These are phyloP conservation scores for Penicillium odoratum DNA, from an alignment of 495 filamentous ascomycete species.

Conservation along the genomic window DNA sequence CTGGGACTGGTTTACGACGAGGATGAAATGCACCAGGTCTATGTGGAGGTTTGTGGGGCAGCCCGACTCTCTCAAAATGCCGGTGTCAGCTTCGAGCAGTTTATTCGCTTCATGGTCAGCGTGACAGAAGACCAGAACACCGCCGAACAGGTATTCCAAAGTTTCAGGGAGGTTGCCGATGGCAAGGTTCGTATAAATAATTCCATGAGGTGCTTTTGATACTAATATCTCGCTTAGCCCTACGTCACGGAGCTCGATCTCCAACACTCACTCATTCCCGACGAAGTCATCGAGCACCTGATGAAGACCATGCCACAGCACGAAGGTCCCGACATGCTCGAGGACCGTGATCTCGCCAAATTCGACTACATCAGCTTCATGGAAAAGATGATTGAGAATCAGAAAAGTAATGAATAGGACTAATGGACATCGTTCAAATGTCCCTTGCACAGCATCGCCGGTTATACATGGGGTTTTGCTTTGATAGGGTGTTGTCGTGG, in stretches of 20 bases:
- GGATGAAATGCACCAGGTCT: conserved; percentile 93
- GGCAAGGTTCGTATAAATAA: conserved; percentile 65
- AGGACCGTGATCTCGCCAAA: conserved; percentile 74
- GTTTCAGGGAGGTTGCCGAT: conserved; percentile 94
- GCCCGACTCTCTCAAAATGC: conserved; percentile 39
- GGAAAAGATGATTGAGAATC: conserved; percentile 64
- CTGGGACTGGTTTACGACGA: conserved; percentile 93
- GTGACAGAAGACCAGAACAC: conserved; percentile 98
- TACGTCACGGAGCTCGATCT: conserved; percentile 98
- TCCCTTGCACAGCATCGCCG: conserved; percentile 31
- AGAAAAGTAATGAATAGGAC: conserved; percentile 35
- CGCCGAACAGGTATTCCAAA: conserved; percentile 96
- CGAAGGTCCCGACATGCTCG: conserved; percentile 72
- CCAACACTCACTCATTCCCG: conserved; percentile 88
- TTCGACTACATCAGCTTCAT: conserved; percentile 94
- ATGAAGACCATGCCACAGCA: conserved; percentile 82
- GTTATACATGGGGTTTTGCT: conserved; percentile 24
- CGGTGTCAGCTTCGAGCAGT: conserved; percentile 94
- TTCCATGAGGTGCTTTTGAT: background rate
- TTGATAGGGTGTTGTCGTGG: conserved; percentile 24
- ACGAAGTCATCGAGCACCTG: conserved; percentile 91
- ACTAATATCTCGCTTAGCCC: conserved; percentile 49
- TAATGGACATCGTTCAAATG: conserved; percentile 22
- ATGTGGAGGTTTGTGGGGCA: conserved; percentile 69
- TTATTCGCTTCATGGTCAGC: conserved; percentile 98